Evolutionary conservation across 805 yeast genomes (phyloP).

Genomic region (Ascoidea tarda): DNA sequence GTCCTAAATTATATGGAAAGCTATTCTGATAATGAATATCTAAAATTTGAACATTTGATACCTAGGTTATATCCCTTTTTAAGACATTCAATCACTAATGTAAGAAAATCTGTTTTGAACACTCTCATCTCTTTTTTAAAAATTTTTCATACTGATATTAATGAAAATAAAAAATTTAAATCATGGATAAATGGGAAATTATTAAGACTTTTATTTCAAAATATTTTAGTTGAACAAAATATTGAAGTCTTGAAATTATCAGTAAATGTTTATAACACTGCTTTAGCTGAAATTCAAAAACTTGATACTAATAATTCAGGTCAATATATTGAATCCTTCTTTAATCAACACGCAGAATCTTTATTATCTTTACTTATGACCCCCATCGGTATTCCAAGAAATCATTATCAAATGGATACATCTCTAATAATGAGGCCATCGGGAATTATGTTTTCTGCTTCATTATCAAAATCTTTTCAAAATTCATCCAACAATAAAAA

Average conservation of each 20-base stretch:
- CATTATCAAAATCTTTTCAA: slow-evolving; percentile 2
- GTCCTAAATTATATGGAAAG: slow-evolving; percentile 56
- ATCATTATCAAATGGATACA: slow-evolving; percentile 72
- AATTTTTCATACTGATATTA: slow-evolving; percentile 34
- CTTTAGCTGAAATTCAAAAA: slow-evolving; percentile 32
- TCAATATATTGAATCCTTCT: slow-evolving; percentile 34
- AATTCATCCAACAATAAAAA: slow-evolving; percentile 12
- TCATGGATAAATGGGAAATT: slow-evolving; percentile 71
- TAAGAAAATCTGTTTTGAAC: slow-evolving; percentile 74
- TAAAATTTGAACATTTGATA: slow-evolving; percentile 61
- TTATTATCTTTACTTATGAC: slow-evolving; percentile 65
- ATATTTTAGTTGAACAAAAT: slow-evolving; percentile 81
- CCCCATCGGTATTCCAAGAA: slow-evolving; percentile 89
- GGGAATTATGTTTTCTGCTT: slow-evolving; percentile 29
- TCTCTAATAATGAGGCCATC: slow-evolving; percentile 69
- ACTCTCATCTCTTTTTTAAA: slow-evolving; percentile 64
- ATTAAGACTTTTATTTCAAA: slow-evolving; percentile 71
- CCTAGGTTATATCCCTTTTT: slow-evolving; percentile 87
- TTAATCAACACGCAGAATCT: slow-evolving; percentile 44
- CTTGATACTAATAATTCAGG: slow-evolving; percentile 14
- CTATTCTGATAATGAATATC: slow-evolving; percentile 25
- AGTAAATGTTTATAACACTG: slow-evolving; percentile 38
- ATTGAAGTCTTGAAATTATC: slow-evolving; percentile 54
- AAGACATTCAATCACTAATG: slow-evolving; percentile 86
- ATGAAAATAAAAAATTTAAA: slow-evolving; percentile 26